phyloP scores from a whole-genome alignment of 805 yeast species.

The Starmerella riodocensis region DNA sequence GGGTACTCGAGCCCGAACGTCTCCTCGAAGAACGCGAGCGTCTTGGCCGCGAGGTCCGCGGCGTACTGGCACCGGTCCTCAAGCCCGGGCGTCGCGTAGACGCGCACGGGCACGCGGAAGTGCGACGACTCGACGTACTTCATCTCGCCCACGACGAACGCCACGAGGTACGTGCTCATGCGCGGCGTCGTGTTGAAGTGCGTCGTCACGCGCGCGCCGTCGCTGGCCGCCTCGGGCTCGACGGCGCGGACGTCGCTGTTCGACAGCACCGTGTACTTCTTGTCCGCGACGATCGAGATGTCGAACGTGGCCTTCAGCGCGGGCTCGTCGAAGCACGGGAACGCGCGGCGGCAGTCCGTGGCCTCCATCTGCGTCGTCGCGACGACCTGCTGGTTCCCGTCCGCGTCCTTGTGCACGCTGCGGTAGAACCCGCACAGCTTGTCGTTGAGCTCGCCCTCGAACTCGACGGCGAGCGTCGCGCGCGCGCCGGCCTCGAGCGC shows the following conservation, averaged over 20 bases:
- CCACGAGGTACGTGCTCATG: constrained; percentile 64
- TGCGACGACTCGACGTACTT: constrained; percentile 43
- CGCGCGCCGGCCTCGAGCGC: constrained; percentile 31
- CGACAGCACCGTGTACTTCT: constrained; percentile 44
- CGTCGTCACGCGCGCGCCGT: constrained; percentile 38
- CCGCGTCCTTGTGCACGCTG: constrained; percentile 42
- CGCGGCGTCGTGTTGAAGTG: constrained; percentile 50
- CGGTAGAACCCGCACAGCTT: constrained; percentile 66
- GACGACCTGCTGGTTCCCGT: constrained; percentile 41
- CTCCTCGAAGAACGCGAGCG: constrained; percentile 51
- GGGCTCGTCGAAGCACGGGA: constrained; percentile 68
- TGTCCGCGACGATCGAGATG: constrained; percentile 42
- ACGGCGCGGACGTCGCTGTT: constrained; percentile 48
- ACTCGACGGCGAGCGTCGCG: constrained; percentile 43
- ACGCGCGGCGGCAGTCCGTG: constrained; percentile 64
- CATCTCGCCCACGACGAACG: constrained; percentile 59
- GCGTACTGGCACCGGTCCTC: constrained; percentile 51
- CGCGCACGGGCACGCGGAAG: constrained; percentile 52
- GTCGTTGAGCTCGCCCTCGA: constrained; percentile 47
- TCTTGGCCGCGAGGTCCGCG: constrained; percentile 49
- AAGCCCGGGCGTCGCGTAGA: constrained; percentile 55
- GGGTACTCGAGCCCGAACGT: constrained; percentile 63
- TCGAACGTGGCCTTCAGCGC: constrained; percentile 53
- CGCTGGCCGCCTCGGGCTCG: constrained; percentile 24
- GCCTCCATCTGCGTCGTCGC: constrained; percentile 66